Base-by-base conservation (phyloP, 176 grass and related monocot genomes). In the Saccharum spontaneum region DNA sequence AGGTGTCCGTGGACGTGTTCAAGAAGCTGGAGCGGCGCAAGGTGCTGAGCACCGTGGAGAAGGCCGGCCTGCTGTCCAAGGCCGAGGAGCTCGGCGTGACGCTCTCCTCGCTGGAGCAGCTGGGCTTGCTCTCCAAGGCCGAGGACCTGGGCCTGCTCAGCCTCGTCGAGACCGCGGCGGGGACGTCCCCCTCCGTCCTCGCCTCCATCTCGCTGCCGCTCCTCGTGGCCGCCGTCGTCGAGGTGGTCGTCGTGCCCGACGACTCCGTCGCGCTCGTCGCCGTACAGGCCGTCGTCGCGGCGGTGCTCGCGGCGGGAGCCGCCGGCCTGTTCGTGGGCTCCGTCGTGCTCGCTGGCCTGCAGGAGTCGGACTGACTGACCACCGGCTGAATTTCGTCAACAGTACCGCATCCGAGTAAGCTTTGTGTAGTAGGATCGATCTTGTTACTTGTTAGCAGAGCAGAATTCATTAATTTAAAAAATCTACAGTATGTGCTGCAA, bases 121-220 rank as follows among this genome's bases (percentile, higher is more conserved):
- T 94, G 8, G 97, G 91, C 24, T 81, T 92, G 20, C 90, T 98
- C 65, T 96, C 93, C 67, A 92, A 98, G 90, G 93, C 93, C 22
- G 91, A 92, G 91, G 93, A 98, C 80, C 87, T 98, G 73, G 93
- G 96, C 45, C 93, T 95, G 39, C 93, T 98, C 86, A 98, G 97
- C 89, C 86, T 98, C 86, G 86, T 95, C n/a, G 97, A 98, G 86
- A 70, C 67, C 57, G 68, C 88, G 17, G 91, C 93, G 10, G 83
- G 77, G 2, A 85, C 77, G 16, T 94, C 93, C 18, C 97, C 97
- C 14, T 84, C 91, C 52, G 93, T 22, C 49, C 91, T 98, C 74
- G 97, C 97, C 0, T 98, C 97, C 41, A 48, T 95, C 69, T 95
- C 97, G 1, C 91, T 98, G 48, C 97, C 97, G 3, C 91, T 98